Evolutionary conservation across 2,329 filamentous ascomycete species (phyloP).

Genomic region (Penicillium glabrum): DNA sequence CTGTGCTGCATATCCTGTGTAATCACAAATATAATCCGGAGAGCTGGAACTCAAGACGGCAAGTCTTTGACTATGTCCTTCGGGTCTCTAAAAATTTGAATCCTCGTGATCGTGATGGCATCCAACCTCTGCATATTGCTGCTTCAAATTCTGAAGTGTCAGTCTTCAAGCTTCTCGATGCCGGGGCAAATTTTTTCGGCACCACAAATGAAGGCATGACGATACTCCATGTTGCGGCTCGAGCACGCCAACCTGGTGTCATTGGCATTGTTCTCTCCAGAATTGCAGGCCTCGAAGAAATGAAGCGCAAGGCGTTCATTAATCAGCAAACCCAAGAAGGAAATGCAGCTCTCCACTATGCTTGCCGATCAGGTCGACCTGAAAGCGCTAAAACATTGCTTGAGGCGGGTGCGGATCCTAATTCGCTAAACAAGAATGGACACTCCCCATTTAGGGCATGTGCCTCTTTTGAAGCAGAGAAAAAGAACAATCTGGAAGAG

Average conservation of each 20-base stretch:
- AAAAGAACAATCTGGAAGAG: neutral
- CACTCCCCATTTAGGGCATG: neutral
- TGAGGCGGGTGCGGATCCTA: constrained; percentile 7
- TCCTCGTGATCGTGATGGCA: constrained; percentile 1
- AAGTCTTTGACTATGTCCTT: constrained; percentile 1
- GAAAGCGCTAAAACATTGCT: constrained; percentile 10
- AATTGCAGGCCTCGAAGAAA: neutral
- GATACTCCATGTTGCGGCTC: constrained; percentile 16
- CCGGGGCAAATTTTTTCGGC: constrained; percentile 11
- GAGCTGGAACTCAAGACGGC: neutral
- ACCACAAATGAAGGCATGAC: constrained; percentile 13
- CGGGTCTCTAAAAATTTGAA: neutral
- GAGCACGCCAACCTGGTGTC: constrained; percentile 9
- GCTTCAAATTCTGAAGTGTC: constrained; percentile 10
- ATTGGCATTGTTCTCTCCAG: constrained; percentile 8
- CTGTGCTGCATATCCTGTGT: neutral
- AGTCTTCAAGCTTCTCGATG: constrained; percentile 12
- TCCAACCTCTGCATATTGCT: constrained; percentile 16
- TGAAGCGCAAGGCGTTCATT: constrained; percentile 3
- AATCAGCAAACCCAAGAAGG: constrained; percentile 10
- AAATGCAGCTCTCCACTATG: constrained; percentile 16
- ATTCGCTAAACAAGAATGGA: neutral
- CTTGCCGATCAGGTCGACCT: constrained; percentile 15
- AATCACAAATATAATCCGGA: neutral
- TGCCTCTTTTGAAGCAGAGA: constrained; percentile 6